Evolutionary conservation across 2,329 filamentous ascomycete genomes (phyloP), one percentile per base, ranked within the genome.

Genomic region (Neofusicoccum laricinum): DNA sequence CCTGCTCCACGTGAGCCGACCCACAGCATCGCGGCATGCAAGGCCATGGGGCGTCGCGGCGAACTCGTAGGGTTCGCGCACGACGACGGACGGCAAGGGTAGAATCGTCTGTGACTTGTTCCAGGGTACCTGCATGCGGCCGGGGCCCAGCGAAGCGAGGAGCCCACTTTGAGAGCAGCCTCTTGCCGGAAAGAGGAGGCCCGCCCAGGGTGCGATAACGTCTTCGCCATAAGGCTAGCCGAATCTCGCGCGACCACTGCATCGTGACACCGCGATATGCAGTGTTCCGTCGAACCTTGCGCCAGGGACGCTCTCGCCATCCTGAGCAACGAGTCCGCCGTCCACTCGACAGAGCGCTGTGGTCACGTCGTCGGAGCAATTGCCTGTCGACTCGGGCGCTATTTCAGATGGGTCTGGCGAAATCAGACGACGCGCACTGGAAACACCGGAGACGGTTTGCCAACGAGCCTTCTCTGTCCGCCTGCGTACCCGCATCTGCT

Each of bases 41-140:
- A n/a, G n/a, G 49, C 49, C 32, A 12, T 19, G 3, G 32, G 34
- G 8, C 25, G 48, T 30, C 25, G 25, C 36, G 5, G 10, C 36
- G 36, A 38, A 38, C 4, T 7, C 34, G 6, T 14, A 12, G 36
- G 14, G 34, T 40, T 38, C 50, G 7, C 50, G n/a, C 50, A 40
- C 34, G 50, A 30, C 21, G 25, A 53, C 4, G 49, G 2, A 19
- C 32, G n/a, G 53, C 38, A 55, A 41, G 50, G 21, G 10, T 6
- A 32, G 7, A 49, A 12, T 46, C 21, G 32, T 30, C 46, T 49
- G 51, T 30, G 36, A 21, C 36, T 57, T 17, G 53, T 8, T 10
- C 11, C 10, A 45, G 53, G 53, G 53, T 57, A 57, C 53, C 53
- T 57, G 53, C 53, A 43, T 57, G 21, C 21, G 11, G 50, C 50